Percentiles rank a stretch among this genome's conserved stretches.
Conservation (phyloP, 805 yeast species). For the Cyberlindnera amylophila region DNA sequence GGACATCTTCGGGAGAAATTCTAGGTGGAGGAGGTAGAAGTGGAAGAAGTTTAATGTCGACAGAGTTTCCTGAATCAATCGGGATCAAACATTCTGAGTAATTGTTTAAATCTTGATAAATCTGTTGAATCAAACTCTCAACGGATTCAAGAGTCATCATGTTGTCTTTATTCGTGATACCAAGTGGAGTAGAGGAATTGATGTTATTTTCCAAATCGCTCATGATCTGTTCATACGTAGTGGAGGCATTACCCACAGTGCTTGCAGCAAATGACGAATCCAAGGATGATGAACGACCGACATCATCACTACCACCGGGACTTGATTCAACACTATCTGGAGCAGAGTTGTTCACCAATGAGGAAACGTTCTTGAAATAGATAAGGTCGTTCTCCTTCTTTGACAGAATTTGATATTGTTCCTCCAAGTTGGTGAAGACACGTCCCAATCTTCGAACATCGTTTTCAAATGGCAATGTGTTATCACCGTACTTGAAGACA, state of each 20-base stretch:
- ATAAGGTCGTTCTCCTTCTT: slow-evolving; percentile 41
- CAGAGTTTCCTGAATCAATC: slow-evolving; percentile 80
- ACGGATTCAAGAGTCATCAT: slow-evolving; percentile 42
- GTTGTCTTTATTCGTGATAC: slow-evolving; percentile 20
- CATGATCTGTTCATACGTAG: slow-evolving; percentile 27
- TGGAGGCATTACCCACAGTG: slow-evolving; percentile 16
- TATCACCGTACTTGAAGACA: slow-evolving; percentile 80
- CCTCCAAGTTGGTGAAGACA: slow-evolving; percentile 88
- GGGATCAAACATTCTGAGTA: slow-evolving; percentile 96
- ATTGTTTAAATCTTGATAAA: slow-evolving; percentile 90
- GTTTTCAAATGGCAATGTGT: slow-evolving; percentile 81
- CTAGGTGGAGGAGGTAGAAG: slow-evolving; percentile 75
- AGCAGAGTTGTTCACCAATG: not conserved
- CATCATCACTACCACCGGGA: slow-evolving; percentile 9
- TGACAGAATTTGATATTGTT: slow-evolving; percentile 77
- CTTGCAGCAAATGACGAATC: slow-evolving; percentile 16
- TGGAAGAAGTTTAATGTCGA: slow-evolving; percentile 93
- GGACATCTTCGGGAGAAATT: slow-evolving; percentile 80
- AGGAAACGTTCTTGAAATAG: slow-evolving; percentile 25
- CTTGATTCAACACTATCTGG: slow-evolving; percentile 9
- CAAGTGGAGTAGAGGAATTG: slow-evolving; percentile 27
- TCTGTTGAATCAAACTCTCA: slow-evolving; percentile 77
- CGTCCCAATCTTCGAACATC: slow-evolving; percentile 80
- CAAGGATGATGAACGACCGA: slow-evolving; percentile 19
- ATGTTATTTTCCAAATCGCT: slow-evolving; percentile 24